Evolutionary conservation across 345 rosid genomes (phyloP), one percentile per base, ranked within the genome.

Genomic region (Murraya koenigii): DNA sequence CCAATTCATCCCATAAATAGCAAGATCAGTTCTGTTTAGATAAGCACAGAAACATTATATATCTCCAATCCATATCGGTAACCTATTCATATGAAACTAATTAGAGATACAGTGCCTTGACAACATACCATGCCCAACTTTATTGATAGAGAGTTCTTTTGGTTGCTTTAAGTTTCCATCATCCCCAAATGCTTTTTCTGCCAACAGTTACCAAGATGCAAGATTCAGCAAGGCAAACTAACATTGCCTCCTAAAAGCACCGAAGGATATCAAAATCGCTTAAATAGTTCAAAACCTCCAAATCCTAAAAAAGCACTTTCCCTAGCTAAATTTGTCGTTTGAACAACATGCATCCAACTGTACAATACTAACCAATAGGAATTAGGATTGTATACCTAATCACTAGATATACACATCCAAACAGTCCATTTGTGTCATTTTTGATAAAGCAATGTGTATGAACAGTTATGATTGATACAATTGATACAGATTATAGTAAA

Each of bases 71-170:
- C 15, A 52, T 19, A 28, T 11, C 62, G 30, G 20, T 41, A 13
- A 15, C 26, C 22, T 33, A 23, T 23, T 17, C 56, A 77, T 6
- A 54, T 36, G 17, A 73, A 6, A 73, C 32, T 32, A n/a, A 75
- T 62, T 36, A 36, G 41, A 72, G 23, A 56, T 38, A 62, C 15
- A 79, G 61, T 8, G 58, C 60, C 26, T 28, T 2, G 52, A 66
- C 52, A 77, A 79, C 81, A 74, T 92, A 97, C 98, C 94, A 69
- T 97, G 97, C 11, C 97, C 99, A 80, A 91, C 97, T 93, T 97
- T 97, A 87, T 97, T 94, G 25, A 94, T 94, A 26, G 97, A 97
- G 55, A 91, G 87, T 78, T 94, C 87, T 87, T 97, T 94, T 0
- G 93, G 80, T 89, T 93, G 97, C 89, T 84, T 90, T 54, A 96